These are phyloP conservation scores for Sphagnum fallax DNA, from an alignment of 228 moss, liverwort and hornwort species.

Conservation along the genomic window DNA sequence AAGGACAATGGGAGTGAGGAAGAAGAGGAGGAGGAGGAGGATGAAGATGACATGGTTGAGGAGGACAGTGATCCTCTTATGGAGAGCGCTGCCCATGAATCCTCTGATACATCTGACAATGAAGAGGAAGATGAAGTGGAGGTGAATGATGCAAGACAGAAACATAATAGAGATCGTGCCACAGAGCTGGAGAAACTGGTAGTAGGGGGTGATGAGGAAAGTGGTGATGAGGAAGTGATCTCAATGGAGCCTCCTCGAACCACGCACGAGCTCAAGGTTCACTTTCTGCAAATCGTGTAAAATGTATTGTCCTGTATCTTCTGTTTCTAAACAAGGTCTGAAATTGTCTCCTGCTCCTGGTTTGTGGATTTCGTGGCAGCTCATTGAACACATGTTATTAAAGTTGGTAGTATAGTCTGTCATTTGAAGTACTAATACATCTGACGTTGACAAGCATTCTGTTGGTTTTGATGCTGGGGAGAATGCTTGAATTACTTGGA, in stretches of 20 bases:
- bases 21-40: slow-evolving; percentile 30
- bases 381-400: no score
- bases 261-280: slow-evolving; percentile 70
- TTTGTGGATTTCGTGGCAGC: no score
- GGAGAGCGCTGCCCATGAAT: slow-evolving; percentile 24
- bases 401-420: no score
- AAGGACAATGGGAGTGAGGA: slow-evolving; percentile 41
- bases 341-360: no score
- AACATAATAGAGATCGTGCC: slow-evolving; percentile 5
- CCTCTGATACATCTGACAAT: slow-evolving; percentile 35
- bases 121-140: slow-evolving; percentile 53
- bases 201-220: slow-evolving; percentile 36
- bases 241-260: slow-evolving; percentile 69
- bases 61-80: slow-evolving; percentile 45
- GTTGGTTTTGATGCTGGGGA: no score
- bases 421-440: no score
- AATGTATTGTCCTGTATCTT: no score
- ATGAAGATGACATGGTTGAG: slow-evolving; percentile 39
- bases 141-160: slow-evolving; percentile 14
- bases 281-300: neutral
- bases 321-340: no score
- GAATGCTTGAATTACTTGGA: no score
- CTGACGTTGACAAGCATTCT: no score
- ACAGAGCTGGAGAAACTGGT: slow-evolving; percentile 45
- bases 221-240: slow-evolving; percentile 55